Percentiles rank a stretch among this genome's conserved stretches.
Conservation (phyloP, 139 green algal genomes). For the Chlorella sp. region DNA sequence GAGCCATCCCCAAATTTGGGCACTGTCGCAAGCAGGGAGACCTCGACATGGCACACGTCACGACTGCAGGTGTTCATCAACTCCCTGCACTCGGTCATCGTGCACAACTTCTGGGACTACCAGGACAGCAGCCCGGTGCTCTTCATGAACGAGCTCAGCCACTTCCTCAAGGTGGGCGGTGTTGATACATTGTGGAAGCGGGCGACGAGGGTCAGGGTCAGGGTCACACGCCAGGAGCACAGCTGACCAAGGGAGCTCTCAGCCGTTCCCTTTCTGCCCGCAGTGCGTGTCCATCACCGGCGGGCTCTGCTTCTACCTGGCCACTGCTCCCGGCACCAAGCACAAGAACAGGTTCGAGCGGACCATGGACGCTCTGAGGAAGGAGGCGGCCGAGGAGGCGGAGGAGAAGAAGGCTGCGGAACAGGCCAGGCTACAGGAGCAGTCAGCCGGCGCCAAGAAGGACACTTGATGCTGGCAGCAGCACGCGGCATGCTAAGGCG, state of each 20-base stretch:
- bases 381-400: too few species aligned
- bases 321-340: not conserved
- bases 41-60: too few species aligned
- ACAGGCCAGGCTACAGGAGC: too few species aligned
- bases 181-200: not conserved
- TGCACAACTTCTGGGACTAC: constrained; percentile 37
- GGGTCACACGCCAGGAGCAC: not conserved
- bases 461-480: too few species aligned
- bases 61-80: constrained; percentile 18
- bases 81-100: constrained; percentile 13
- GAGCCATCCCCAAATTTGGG: too few species aligned
- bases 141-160: constrained; percentile 12
- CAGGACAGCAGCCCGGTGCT: not conserved
- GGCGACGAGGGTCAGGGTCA: too few species aligned
- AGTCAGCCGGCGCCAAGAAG: too few species aligned
- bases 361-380: not conserved
- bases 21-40: too few species aligned
- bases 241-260: not conserved
- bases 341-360: constrained; percentile 5
- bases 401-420: too few species aligned
- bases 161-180: constrained; percentile 29
- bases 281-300: constrained; percentile 32
- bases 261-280: not conserved
- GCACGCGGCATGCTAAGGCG: too few species aligned
- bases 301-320: constrained; percentile 21